Evolutionary conservation across 345 rosid genomes (phyloP), one percentile per base, ranked within the genome.

Genomic region (Trapa incisa): DNA sequence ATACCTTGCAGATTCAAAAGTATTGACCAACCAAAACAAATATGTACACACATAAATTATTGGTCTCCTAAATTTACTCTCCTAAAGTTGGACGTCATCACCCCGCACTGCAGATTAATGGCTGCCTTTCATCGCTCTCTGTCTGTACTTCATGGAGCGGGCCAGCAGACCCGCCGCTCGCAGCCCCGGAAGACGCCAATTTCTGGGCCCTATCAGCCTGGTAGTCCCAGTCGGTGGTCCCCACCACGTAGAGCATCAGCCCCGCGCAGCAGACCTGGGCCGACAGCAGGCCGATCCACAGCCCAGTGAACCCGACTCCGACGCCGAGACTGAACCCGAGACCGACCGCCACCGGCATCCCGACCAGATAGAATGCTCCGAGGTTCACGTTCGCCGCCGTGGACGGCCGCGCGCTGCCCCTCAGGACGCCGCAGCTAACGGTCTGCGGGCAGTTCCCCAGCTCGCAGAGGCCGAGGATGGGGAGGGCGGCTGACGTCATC

Each of bases 361-460:
- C 98, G 15, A 90, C 94, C 47, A 86, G 67, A 60, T 93, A 93
- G 69, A 93, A 93, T 14, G 98, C 93, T 8, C 97, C 86, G 0
- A 93, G 86, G 80, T 93, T 93, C 62, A 93, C 91, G 64, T 83
- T 88, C 5, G 98, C 98, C 56, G 96, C 98, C 14, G 84, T 82
- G 12, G 94, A 67, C 8, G 98, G 97, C 14, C 96, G 80, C 3
- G 98, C 98, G 15, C 81, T 84, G 35, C 98, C 98, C 62, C 98
- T 73, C 3, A 93, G 82, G 56, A 88, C 96, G 22, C 98, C 97
- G 71, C 98, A 93, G 0, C 94, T 92, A 58, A 90, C 96, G 48
- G 98, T 93, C 75, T 93, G 98, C 2, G 98, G 98, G 68, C 94
- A 88, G 87, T 93, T 93, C 15, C 90, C 94, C 8, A 87, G 80